Conservation (phyloP, 805 yeast species). For the Nematodospora valgi region DNA sequence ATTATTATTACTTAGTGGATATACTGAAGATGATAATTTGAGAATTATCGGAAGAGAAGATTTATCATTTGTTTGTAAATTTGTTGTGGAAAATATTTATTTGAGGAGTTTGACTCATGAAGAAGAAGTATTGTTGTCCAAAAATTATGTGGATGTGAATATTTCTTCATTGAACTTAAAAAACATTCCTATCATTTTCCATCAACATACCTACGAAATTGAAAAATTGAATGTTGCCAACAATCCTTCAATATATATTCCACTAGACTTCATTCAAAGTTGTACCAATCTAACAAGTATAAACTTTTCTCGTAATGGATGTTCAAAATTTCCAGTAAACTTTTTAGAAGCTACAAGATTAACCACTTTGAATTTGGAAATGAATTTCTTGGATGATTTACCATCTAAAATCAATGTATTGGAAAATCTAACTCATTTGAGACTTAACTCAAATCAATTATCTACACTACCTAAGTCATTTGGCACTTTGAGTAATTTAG, state of each 20-base stretch:
- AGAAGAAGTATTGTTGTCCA: slow-evolving; percentile 63
- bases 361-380: slow-evolving; percentile 66
- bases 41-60: slow-evolving; percentile 82
- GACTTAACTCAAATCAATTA: slow-evolving; percentile 74
- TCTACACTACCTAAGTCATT: slow-evolving; percentile 59
- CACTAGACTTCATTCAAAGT: slow-evolving; percentile 80
- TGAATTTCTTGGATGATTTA: slow-evolving; percentile 67
- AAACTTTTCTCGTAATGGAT: slow-evolving; percentile 68
- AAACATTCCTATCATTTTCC: slow-evolving; percentile 80
- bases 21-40: slow-evolving; percentile 69
- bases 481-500: slow-evolving; percentile 50
- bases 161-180: slow-evolving; percentile 71
- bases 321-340: slow-evolving; percentile 70
- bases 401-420: slow-evolving; percentile 56
- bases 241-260: slow-evolving; percentile 81
- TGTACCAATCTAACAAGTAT: slow-evolving; percentile 68
- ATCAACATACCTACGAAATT: slow-evolving; percentile 76
- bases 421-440: slow-evolving; percentile 53
- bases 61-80: slow-evolving; percentile 75
- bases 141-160: slow-evolving; percentile 70
- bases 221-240: slow-evolving; percentile 78
- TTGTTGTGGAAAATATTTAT: slow-evolving; percentile 63
- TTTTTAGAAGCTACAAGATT: slow-evolving; percentile 67
- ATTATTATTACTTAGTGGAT: slow-evolving; percentile 72
- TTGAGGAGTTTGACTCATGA: slow-evolving; percentile 61